Base-by-base conservation (phyloP, 2,329 filamentous ascomycete genomes). In the Alternaria rosae region DNA sequence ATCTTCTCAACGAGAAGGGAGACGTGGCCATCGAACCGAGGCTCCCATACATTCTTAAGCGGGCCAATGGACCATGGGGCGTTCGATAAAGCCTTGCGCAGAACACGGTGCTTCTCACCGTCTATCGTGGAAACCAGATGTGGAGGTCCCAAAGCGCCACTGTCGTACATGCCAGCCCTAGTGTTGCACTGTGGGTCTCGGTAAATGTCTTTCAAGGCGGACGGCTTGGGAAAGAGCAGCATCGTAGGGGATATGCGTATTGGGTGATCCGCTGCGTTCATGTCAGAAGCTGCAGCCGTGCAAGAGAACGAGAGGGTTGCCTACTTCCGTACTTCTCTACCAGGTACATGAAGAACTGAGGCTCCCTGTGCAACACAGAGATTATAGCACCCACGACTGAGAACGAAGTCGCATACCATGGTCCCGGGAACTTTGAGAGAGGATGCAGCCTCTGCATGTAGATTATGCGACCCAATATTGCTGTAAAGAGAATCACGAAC, bases 361-460 rank as follows among this genome's bases (percentile, higher is more conserved):
- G 75, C 48, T 78, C 75, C 28, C 64, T 66, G 32, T 70, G 62
- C 26, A 65, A 59, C 13, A 76, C 58, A 2, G 73, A 78, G 17
- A 77, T 67, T 5, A 76, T 48, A 5, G 74, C 75, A 2, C 67
- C 54, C 23, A 70, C 64, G 8, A 81, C 7, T 10, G 78, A 78
- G 54, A 77, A 78, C 1, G 78, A 76, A 11, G 76, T 74, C 38
- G 71, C 70, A 45, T 79, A 72, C 66, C 73, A 79, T n/a, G 82
- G 82, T 13, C 82, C 83, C 3, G 80, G 82, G 58, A 79, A 82
- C 38, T 76, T 76, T 10, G 77, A 68, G 1, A 84, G 71, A 7
- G 82, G 82, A 52, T 82, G 79, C 32, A 83, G 75, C 61, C 73
- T 82, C 28, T 79, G 75, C 63, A 71, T 74, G 66, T 82, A 80